These are phyloP conservation scores for Jatropha podagrica DNA, from an alignment of 441 rosid genomes.

Conservation along the genomic window DNA sequence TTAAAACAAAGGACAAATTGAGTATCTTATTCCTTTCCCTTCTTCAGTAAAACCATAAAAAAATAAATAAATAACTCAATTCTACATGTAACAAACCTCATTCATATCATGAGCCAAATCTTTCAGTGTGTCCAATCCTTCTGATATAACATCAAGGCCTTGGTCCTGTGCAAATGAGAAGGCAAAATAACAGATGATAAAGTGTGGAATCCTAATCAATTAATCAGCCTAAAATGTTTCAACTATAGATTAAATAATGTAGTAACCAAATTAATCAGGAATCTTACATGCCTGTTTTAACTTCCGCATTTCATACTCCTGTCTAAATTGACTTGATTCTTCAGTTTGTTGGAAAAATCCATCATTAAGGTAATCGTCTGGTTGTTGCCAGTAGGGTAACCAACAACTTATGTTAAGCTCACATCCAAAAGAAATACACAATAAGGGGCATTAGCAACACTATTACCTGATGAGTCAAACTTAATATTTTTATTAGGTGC, in stretches of 20 bases:
- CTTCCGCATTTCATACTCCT: constrained; percentile 86
- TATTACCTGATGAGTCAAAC: constrained; percentile 73
- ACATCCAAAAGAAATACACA: background rate
- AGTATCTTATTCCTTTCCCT: background rate
- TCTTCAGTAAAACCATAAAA: background rate
- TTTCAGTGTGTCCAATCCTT: constrained; percentile 80
- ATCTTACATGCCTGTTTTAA: constrained; percentile 68
- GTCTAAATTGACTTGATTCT: constrained; percentile 68
- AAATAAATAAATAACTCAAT: background rate
- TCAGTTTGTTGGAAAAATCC: constrained; percentile 72
- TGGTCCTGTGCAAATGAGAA: constrained; percentile 52
- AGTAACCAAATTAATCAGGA: constrained; percentile 17
- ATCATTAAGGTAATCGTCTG: constrained; percentile 66
- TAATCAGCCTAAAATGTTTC: background rate
- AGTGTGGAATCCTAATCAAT: constrained; percentile 1
- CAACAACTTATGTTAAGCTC: constrained; percentile 4
- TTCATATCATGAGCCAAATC: constrained; percentile 86
- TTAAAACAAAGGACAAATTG: background rate
- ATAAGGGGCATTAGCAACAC: constrained; percentile 4
- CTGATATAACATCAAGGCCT: constrained; percentile 83
- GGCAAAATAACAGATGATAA: constrained; percentile 3
- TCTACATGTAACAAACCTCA: constrained; percentile 45
- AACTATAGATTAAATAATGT: background rate
- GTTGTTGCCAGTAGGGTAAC: constrained; percentile 6
- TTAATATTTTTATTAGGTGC: constrained; percentile 65